Conservation (phyloP, 1,284 basidiomycete genomes). For the Ganoderma resinaceum region DNA sequence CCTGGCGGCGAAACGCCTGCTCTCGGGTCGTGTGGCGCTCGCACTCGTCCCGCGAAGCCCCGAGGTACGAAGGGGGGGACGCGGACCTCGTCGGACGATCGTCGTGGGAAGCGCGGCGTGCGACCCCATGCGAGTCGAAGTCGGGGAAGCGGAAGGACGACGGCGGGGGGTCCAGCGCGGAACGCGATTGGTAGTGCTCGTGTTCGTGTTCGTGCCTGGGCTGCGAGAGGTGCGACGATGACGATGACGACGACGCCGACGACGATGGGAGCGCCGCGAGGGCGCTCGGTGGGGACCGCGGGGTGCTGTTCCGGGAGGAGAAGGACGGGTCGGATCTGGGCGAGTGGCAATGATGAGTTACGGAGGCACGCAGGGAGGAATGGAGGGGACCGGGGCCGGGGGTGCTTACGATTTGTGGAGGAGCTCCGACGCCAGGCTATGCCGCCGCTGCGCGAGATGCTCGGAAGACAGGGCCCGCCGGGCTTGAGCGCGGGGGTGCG, state of each 20-base stretch:
- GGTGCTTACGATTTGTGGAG: conserved; percentile 26
- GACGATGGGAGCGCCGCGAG: conserved; percentile 22
- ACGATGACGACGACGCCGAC: conserved; percentile 8
- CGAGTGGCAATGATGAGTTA: conserved; percentile 16
- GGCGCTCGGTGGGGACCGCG: conserved; percentile 24
- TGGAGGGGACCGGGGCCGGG: not conserved
- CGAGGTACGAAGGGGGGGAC: conserved; percentile 24
- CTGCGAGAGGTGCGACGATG: not conserved
- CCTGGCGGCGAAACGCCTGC: conserved; percentile 17
- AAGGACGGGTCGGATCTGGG: conserved; percentile 17
- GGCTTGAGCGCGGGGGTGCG: conserved; percentile 3
- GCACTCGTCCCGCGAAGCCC: not conserved
- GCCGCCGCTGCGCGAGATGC: conserved; percentile 26
- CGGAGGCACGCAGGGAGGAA: conserved; percentile 4
- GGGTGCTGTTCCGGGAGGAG: conserved; percentile 3
- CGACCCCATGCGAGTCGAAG: conserved; percentile 5
- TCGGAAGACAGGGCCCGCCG: conserved; percentile 11
- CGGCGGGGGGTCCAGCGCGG: conserved; percentile 13
- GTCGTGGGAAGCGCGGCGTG: conserved; percentile 17
- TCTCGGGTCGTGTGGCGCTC: conserved; percentile 9
- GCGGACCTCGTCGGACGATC: conserved; percentile 25
- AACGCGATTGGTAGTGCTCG: conserved; percentile 16
- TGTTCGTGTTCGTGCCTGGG: conserved; percentile 16
- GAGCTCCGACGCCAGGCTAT: conserved; percentile 27
- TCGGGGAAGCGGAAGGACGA: conserved; percentile 4